Conservation (phyloP, 2,329 filamentous ascomycete genomes). For the Emmonsiellopsis sp. region DNA sequence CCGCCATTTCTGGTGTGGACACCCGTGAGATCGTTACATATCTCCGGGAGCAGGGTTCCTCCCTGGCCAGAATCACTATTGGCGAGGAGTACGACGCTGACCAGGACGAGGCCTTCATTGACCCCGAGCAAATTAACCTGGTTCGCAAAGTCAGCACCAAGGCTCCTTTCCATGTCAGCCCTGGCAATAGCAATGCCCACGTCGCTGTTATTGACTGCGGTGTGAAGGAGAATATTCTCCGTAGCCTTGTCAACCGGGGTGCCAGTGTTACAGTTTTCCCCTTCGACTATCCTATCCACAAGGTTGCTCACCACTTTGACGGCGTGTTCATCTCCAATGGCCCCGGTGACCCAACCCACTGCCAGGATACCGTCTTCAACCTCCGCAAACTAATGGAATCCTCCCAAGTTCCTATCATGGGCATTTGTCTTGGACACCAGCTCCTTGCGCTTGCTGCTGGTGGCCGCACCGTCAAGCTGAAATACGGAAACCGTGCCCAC, state of each 20-base stretch:
- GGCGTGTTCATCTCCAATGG: constrained; percentile 99
- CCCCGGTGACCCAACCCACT: constrained; percentile 95
- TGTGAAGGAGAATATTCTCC: constrained; percentile 99
- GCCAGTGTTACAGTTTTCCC: constrained; percentile 91
- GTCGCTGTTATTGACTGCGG: constrained; percentile 94
- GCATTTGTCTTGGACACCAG: constrained; percentile 96
- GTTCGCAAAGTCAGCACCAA: constrained; percentile 97
- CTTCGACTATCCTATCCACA: constrained; percentile 95
- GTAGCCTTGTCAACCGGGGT: constrained; percentile 83
- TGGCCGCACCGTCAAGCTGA: constrained; percentile 88
- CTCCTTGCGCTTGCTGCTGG: constrained; percentile 83
- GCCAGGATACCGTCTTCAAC: constrained; percentile 88
- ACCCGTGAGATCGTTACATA: constrained; percentile 94
- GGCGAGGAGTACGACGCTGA: constrained; percentile 98
- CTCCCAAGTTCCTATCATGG: constrained; percentile 87
- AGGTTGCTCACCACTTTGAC: constrained; percentile 94
- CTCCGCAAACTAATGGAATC: constrained; percentile 82
- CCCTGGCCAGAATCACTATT: constrained; percentile 84
- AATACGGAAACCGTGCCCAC: constrained; percentile 98
- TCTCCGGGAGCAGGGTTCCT: constrained; percentile 92
- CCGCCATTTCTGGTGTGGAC: constrained; percentile 92
- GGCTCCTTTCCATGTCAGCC: constrained; percentile 89
- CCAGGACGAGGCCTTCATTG: constrained; percentile 90
- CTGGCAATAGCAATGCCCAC: constrained; percentile 73
- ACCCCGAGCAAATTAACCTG: constrained; percentile 93